These are phyloP conservation scores for Ustilago vetiveriae DNA, from an alignment of 1,284 basidiomycete genomes.

Conservation along the genomic window DNA sequence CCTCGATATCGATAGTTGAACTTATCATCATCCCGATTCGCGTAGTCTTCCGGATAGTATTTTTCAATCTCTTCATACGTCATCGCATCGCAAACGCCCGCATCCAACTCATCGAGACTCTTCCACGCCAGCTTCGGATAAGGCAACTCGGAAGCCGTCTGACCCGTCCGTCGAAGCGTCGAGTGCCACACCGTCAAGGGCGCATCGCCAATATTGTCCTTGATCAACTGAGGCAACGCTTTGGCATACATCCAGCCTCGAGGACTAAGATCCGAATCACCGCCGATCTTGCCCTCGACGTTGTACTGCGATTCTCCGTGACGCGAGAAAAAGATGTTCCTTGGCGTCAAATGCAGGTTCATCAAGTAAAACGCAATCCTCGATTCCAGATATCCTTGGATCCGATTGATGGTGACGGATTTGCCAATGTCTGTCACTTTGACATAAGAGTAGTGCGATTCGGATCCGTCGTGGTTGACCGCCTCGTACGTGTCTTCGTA, in stretches of 20 bases:
- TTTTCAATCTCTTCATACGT: conserved; percentile 96
- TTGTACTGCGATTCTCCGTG: conserved; percentile 99
- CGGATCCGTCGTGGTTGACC: conserved; percentile 73
- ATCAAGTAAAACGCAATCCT: conserved; percentile 98
- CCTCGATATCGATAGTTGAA: conserved; percentile 95
- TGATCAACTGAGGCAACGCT: conserved; percentile 86
- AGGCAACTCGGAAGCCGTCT: conserved; percentile 83
- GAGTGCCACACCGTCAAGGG: conserved; percentile 97
- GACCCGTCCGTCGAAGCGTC: conserved; percentile 88
- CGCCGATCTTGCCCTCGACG: conserved; percentile 95
- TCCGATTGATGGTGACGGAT: conserved; percentile 60
- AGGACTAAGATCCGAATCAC: conserved; percentile 86
- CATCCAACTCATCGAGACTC: conserved; percentile 95
- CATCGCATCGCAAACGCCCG: conserved; percentile 99
- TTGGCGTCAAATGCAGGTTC: conserved; percentile 96
- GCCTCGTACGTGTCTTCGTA: conserved; percentile 98
- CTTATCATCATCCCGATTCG: conserved; percentile 98
- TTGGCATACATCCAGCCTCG: conserved; percentile 85
- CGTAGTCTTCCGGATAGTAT: conserved; percentile 97
- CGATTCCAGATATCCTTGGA: conserved; percentile 86
- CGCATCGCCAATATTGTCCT: conserved; percentile 88
- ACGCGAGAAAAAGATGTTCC: conserved; percentile 94
- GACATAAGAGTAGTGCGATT: conserved; percentile 73
- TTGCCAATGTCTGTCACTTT: conserved; percentile 68
- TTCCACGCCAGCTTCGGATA: conserved; percentile 98